phyloP scores from a whole-genome alignment of 2,329 filamentous ascomycete species.

The Neofusicoccum sp. region DNA sequence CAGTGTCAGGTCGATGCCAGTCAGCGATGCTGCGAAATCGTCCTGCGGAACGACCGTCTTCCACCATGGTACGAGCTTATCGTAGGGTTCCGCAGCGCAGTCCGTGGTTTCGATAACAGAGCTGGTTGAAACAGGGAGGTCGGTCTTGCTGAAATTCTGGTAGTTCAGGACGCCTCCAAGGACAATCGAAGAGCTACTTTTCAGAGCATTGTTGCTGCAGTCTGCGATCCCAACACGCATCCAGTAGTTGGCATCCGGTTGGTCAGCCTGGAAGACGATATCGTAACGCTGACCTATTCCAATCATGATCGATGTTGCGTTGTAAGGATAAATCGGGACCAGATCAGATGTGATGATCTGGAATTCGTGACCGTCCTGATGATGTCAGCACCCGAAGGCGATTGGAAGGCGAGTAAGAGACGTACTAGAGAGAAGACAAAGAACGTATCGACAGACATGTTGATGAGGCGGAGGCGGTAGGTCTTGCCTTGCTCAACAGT shows the following conservation, averaged over 20 bases:
- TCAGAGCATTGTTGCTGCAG: conserved; percentile 2
- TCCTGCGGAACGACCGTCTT: conserved; percentile 6
- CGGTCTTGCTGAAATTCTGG: conserved; percentile 27
- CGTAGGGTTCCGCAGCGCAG: conserved; percentile 28
- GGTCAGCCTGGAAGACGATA: conserved; percentile 37
- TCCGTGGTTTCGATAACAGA: conserved; percentile 16
- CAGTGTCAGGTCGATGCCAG: conserved; percentile 22
- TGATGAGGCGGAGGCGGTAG: conserved; percentile 60
- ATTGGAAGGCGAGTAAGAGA: background rate
- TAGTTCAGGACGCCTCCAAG: conserved; percentile 43
- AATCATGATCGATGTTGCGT: conserved; percentile 35
- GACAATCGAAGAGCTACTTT: conserved; percentile 34
- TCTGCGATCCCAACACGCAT: conserved; percentile 33
- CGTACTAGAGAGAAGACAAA: conserved; percentile 32
- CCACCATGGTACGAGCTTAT: conserved; percentile 38
- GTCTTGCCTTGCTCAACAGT: conserved; percentile 47
- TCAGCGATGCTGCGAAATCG: conserved; percentile 15
- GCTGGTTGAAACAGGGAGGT: conserved; percentile 1
- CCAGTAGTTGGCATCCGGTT: conserved; percentile 35
- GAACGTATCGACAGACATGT: conserved; percentile 42
- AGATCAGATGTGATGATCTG: conserved; percentile 46
- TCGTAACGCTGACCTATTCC: conserved; percentile 39
- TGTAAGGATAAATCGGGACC: conserved; percentile 41
- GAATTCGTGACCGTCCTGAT: conserved; percentile 40
- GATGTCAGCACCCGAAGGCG: background rate